Evolutionary conservation across 208 protist species (phyloP), one percentile per base, ranked within the genome.

Genomic region (Leishmania lainsoni): DNA sequence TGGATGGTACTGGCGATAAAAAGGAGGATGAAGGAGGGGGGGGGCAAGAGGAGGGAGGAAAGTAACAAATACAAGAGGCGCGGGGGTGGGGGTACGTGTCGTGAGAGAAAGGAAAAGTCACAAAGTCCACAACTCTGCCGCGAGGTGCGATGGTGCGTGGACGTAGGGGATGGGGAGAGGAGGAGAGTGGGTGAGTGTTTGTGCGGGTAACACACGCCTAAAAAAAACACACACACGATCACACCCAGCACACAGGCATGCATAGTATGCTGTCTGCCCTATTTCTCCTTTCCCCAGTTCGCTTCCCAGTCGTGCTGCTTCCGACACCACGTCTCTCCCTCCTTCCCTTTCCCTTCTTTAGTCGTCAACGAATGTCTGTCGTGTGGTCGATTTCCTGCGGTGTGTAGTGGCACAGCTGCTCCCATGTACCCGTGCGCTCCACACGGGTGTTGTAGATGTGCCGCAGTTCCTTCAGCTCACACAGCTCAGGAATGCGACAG

Each of bases 401-500:
- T 22, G n/a, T 80, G 89, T 90, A 96, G 82, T 91, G 78, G 84
- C 93, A 96, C 42, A 96, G 74, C 74, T 89, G 81, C 48, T 90
- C 87, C 93, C 93, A 96, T 20, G 85, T 88, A 29, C 93, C 93
- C 14, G 93, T 96, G 48, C 91, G 93, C 39, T 80, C 75, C 22
- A 93, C 89, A 45, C 93, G 90, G 35, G 10, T 45, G 58, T 90
- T 69, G 83, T 93, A 89, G 73, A 96, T 95, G 39, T 74, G 51
- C 49, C 80, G 83, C 75, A 96, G 83, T 76, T 96, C 93, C 20
- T 84, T 70, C 56, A 95, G 74, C 81, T 89, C 87, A 75, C 93
- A 96, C 82, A 96, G 83, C 81, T 94, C 86, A 17, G 91, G 93
- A 58, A 93, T 89, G 32, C 86, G 87, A 79, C 93, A 96, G 35